A percentile compares a stretch with the other conserved stretches of the same genome.
Evolutionary conservation across 139 green algal species (phyloP).

Genomic region (Monoraphidium neglectum): DNA sequence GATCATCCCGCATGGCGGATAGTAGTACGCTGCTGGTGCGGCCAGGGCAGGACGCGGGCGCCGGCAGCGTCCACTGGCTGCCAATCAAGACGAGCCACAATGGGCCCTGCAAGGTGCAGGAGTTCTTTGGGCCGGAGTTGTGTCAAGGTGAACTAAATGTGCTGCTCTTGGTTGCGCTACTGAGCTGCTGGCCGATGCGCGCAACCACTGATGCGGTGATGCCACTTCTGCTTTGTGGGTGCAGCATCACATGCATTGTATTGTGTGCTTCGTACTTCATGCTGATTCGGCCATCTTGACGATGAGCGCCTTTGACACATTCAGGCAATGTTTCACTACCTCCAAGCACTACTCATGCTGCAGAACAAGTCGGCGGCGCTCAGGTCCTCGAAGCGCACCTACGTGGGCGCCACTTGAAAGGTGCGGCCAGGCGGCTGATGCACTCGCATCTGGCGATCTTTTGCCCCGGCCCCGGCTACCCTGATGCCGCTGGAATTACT

Average conservation of each 20-base stretch:
- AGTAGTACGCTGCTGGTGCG: slow-evolving; percentile 19
- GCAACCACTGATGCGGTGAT: no score
- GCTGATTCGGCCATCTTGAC: neutral
- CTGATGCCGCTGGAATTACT: no score
- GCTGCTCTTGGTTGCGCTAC: no score
- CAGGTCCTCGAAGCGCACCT: neutral
- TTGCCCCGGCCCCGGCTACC: no score
- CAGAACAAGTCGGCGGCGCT: neutral
- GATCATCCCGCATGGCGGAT: slow-evolving; percentile 18
- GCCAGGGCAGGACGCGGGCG: neutral
- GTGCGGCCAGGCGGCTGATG: neutral
- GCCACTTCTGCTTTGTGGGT: no score
- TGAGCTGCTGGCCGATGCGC: no score
- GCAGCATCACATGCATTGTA: no score
- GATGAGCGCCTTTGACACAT: no score
- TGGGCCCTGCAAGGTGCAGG: slow-evolving; percentile 7
- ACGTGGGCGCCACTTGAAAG: slow-evolving; percentile 13
- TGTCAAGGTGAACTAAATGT: neutral
- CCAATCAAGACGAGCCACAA: slow-evolving; percentile 11
- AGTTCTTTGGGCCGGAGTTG: slow-evolving; percentile 10
- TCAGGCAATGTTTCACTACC: neutral
- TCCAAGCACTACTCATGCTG: neutral
- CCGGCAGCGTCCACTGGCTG: neutral
- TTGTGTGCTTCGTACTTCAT: no score
- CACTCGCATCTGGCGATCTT: neutral